Base-by-base conservation (phyloP, 129 eudicot species). In the Mikania micrantha region DNA sequence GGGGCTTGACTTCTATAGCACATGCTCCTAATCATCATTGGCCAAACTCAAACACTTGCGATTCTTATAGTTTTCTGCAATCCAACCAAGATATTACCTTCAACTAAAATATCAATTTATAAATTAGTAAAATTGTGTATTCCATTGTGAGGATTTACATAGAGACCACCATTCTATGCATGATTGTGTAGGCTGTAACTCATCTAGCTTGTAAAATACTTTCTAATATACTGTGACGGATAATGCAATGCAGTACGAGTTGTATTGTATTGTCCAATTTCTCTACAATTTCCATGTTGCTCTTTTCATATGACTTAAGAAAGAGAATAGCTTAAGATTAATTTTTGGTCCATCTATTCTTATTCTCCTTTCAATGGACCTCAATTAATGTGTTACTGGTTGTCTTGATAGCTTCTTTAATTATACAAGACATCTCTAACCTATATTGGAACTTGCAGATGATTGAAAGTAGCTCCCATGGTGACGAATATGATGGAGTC, bases 381-480 rank as follows among this genome's bases (percentile, higher is more conserved):
- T 54, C 52, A 25, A 57, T 3, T 39, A 40, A 19, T 35, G 48
- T 27, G 50, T 39, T 52, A 52, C 40, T 9, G 10, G 48, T 53
- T 65, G 25, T 64, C 61, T 32, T 39, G 17, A 45, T 47, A 22
- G 38, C 54, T 47, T 16, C 39, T 59, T 79, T 45, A 32, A 17
- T 36, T 35, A 36, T 39, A 20, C 16, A 32, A 78, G 41, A 41
- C 27, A 47, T 35, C 49, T 65, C 42, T 79, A 28, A 80, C 39
- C 57, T 32, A 16, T 60, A 69, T 52, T n/a, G 35, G 28, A 76
- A 32, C 40, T 67, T 75, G 74, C 87, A 92, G 98, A 88, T 92
- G 98, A 80, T 88, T 75, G 98, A 92, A 83, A 92, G 98, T 74
- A 88, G 98, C 74, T 90, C 88, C 59, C 98, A 83, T 68, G 98